Percentiles rank a stretch among this genome's conserved stretches.
Conservation (phyloP, 2,329 filamentous ascomycete species). For the Fusarium heterosporum region DNA sequence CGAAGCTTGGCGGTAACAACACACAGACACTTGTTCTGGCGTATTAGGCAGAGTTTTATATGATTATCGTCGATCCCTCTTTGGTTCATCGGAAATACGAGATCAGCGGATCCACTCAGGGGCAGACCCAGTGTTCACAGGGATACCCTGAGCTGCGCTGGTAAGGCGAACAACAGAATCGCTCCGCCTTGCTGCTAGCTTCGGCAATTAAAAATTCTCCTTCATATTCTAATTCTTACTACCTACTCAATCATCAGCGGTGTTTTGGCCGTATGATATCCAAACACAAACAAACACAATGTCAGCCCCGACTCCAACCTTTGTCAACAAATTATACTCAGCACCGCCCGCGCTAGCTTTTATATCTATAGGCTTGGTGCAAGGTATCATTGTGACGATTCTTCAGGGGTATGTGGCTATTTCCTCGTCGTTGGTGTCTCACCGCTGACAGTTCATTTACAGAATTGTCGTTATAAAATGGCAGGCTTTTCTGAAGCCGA, state of each 20-base stretch:
- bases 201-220: slow-evolving; percentile 1
- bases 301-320: background rate
- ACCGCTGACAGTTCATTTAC: background rate
- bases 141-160: background rate
- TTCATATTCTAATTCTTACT: background rate
- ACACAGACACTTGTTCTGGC: background rate
- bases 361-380: background rate
- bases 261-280: background rate
- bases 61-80: background rate
- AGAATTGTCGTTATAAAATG: slow-evolving; percentile 1
- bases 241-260: background rate
- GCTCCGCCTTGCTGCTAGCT: background rate
- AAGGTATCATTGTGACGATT: background rate
- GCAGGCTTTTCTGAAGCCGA: slow-evolving; percentile 6
- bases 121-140: background rate
- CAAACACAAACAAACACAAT: background rate
- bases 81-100: background rate
- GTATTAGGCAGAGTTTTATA: background rate
- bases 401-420: slow-evolving; percentile 1
- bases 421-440: background rate
- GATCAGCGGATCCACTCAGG: background rate
- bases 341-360: background rate
- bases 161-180: background rate
- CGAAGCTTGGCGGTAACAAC: background rate
- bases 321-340: background rate